These are phyloP conservation scores for Backusella tarrabulga DNA, from an alignment of 192 early-diverging fungal genomes.

Conservation along the genomic window DNA sequence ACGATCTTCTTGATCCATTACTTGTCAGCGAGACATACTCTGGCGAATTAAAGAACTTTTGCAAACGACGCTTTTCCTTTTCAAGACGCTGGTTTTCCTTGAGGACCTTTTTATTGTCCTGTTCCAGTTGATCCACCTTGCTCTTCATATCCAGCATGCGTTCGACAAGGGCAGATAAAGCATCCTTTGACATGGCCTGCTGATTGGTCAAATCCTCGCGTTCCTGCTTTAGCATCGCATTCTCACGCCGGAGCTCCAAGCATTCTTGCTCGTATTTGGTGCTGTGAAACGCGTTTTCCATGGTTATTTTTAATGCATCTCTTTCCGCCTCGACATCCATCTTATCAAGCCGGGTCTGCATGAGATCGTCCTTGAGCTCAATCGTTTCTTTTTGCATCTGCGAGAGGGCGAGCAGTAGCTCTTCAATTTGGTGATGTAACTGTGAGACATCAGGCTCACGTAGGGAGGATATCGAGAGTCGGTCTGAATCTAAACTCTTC, in stretches of 20 bases:
- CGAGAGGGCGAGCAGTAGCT: conserved; percentile 59
- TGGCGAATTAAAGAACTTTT: conserved; percentile 9
- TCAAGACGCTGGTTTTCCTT: neutral
- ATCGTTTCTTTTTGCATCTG: conserved; percentile 63
- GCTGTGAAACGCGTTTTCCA: conserved; percentile 13
- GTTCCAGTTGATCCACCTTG: neutral
- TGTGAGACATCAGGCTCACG: conserved; percentile 30
- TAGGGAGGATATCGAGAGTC: neutral
- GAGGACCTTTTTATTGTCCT: neutral
- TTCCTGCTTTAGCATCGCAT: conserved; percentile 20
- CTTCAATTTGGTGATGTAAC: conserved; percentile 56
- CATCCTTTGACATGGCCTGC: conserved; percentile 24
- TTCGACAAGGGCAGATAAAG: conserved; percentile 22
- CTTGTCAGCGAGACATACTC: neutral
- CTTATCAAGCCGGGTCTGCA: conserved; percentile 56
- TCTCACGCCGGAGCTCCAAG: conserved; percentile 20
- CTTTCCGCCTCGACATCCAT: conserved; percentile 46
- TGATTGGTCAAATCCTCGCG: conserved; percentile 17
- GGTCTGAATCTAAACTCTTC: neutral
- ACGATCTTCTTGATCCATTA: conserved; percentile 5
- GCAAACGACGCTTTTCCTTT: neutral
- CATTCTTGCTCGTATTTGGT: conserved; percentile 28
- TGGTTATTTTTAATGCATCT: conserved; percentile 51
- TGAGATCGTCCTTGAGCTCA: conserved; percentile 57
- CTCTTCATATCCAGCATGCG: conserved; percentile 23